Conservation (phyloP, 352 stramenopile genomes). For the Pythium sp. region DNA sequence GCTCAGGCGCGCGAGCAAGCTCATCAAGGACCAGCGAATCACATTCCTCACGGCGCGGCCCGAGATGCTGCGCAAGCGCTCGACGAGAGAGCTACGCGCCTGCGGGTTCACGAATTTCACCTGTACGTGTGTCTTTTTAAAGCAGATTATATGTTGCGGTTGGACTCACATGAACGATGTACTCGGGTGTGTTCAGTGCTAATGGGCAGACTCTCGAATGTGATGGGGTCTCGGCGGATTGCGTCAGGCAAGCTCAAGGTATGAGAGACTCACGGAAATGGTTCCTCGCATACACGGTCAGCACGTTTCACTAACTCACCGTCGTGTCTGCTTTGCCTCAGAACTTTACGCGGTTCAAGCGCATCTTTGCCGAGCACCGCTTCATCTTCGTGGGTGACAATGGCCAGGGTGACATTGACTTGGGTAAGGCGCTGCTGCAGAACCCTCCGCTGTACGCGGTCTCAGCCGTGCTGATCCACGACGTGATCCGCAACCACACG, state of each 20-base stretch:
- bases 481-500: slow-evolving; percentile 79
- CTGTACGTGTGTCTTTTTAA: slow-evolving; percentile 29
- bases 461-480: slow-evolving; percentile 71
- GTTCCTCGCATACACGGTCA: neutral
- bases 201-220: slow-evolving; percentile 66
- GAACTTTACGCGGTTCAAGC: slow-evolving; percentile 76
- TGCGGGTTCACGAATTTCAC: slow-evolving; percentile 79
- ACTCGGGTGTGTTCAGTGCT: slow-evolving; percentile 35
- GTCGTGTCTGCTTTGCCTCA: slow-evolving; percentile 15
- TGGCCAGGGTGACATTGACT: slow-evolving; percentile 76
- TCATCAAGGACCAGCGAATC: slow-evolving; percentile 37
- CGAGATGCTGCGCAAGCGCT: slow-evolving; percentile 64
- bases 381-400: slow-evolving; percentile 86
- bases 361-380: slow-evolving; percentile 65
- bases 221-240: slow-evolving; percentile 65
- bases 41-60: slow-evolving; percentile 76
- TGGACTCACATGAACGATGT: neutral
- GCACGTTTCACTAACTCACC: neutral
- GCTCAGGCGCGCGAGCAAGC: neutral
- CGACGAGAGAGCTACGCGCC: slow-evolving; percentile 53
- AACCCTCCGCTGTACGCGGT: slow-evolving; percentile 52
- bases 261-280: neutral
- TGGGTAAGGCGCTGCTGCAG: slow-evolving; percentile 66
- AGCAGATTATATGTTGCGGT: neutral
- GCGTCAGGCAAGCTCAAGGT: slow-evolving; percentile 68